Evolutionary conservation across 164 flowering plant genomes (phyloP), one percentile per base, ranked within the genome.

Genomic region (Kingdonia uniflora): DNA sequence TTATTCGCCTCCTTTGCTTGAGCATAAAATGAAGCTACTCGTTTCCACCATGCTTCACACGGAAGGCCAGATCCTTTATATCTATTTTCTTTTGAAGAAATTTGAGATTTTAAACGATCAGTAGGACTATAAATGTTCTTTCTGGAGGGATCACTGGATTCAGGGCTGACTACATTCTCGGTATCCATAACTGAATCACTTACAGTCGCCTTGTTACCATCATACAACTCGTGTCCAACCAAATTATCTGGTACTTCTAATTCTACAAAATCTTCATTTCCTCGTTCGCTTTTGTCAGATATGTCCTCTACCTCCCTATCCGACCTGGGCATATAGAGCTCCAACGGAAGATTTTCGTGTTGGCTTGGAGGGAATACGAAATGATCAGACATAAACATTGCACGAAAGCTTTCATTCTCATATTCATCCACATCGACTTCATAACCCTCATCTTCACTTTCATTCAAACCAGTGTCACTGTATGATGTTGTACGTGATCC

Each of bases 1-100:
- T 90, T 46, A 69, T 80, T 89, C 48, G 86, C 76, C 20, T 89
- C 95, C 68, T 79, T 89, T 39, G 86, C 95, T 58, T 83, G 88
- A 51, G 74, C 62, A 70, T 80, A 85, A 41, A 94, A 56, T 13
- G 85, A 79, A 56, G 70, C 74, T 14, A 79, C 92, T 33, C 68
- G 71, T 68, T 78, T 84, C 99, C 97, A 94, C 99, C 99, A 94
- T 58, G 91, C 89, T 66, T 78, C 80, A 59, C 84, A 73, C n/a
- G 91, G 95, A 59, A 78, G 80, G 41, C 63, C 70, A 54, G 85
- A 56, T 10, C 21, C 71, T 47, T 64, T 67, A 58, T 43, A 24
- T 14, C 73, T 65, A 39, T 69, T 74, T 56, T 65, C 80, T 38
- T 76, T 56, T 7, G 40, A 14, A 13, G 60, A 19, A 47, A 38